These are phyloP conservation scores for Yamadazyma endophytica DNA, from an alignment of 805 yeast species.

Conservation along the genomic window DNA sequence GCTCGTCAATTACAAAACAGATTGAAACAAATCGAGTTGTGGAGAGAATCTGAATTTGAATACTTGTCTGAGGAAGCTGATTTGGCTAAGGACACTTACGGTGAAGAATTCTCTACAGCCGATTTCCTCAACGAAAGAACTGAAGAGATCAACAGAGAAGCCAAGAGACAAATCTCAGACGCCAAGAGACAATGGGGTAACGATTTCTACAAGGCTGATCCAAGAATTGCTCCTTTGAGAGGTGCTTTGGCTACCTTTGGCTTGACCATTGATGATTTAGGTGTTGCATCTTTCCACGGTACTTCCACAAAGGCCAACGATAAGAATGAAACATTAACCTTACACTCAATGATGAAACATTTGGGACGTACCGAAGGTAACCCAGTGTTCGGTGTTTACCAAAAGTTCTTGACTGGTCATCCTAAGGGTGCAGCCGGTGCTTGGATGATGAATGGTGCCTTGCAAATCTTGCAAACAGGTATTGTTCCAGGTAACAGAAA, in stretches of 20 bases:
- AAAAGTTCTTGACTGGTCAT: constrained; percentile 98
- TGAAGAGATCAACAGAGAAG: constrained; percentile 82
- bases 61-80: constrained; percentile 68
- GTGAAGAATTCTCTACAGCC: constrained; percentile 38
- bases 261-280: constrained; percentile 90
- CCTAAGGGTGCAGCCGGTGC: constrained; percentile 99
- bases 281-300: constrained; percentile 98
- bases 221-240: constrained; percentile 93
- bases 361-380: constrained; percentile 97
- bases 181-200: constrained; percentile 96
- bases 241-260: constrained; percentile 95
- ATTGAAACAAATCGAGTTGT: constrained; percentile 67
- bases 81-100: constrained; percentile 48
- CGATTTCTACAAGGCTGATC: constrained; percentile 84
- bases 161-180: constrained; percentile 75
- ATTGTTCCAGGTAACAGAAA: constrained; percentile 98
- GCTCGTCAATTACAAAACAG: constrained; percentile 83
- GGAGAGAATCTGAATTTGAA: constrained; percentile 82
- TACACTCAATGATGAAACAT: constrained; percentile 90
- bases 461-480: constrained; percentile 90
- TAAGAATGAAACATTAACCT: constrained; percentile 92
- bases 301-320: constrained; percentile 98
- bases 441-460: constrained; percentile 99
- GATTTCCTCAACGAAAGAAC: constrained; percentile 75
- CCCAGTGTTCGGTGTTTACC: constrained; percentile 97